Percentiles rank a stretch among this genome's conserved stretches.
Evolutionary conservation across 768 basidiomycete genomes (phyloP).

Genomic region (Pleurotus platypus): DNA sequence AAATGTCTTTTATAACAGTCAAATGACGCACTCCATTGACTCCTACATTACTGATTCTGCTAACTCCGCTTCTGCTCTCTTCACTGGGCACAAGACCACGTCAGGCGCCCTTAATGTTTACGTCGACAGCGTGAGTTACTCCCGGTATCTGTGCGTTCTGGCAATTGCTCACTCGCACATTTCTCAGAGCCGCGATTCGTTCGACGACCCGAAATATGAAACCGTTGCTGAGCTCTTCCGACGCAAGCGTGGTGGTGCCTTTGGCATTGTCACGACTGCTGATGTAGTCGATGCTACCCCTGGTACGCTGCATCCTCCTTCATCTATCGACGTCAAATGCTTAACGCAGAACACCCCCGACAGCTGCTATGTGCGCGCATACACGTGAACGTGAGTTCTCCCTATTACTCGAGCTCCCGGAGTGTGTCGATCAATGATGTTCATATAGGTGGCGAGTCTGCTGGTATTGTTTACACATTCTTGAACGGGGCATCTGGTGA

Average conservation of each 20-base stretch:
- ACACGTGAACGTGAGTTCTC: conserved; percentile 31
- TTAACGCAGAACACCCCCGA: background rate
- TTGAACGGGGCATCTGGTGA: conserved; percentile 22
- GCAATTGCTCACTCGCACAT: background rate
- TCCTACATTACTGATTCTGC: conserved; percentile 47
- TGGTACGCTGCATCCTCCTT: conserved; percentile 16
- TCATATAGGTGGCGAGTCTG: conserved; percentile 22
- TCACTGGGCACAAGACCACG: conserved; percentile 40
- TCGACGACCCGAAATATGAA: conserved; percentile 42
- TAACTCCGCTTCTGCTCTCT: conserved; percentile 43
- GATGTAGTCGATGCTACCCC: conserved; percentile 42
- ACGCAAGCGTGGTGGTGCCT: conserved; percentile 32
- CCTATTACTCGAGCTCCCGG: background rate
- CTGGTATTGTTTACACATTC: conserved; percentile 32
- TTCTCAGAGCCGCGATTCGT: conserved; percentile 31
- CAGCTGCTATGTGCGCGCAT: conserved; percentile 39
- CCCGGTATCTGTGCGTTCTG: background rate
- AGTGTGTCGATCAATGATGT: background rate
- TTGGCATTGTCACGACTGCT: conserved; percentile 44
- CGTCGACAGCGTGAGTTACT: conserved; percentile 33
- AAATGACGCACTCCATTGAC: conserved; percentile 46
- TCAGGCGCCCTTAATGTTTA: conserved; percentile 39
- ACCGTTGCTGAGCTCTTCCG: conserved; percentile 43
- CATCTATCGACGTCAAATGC: too few species aligned
- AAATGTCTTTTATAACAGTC: conserved; percentile 18